Conservation (phyloP, 768 basidiomycete species). For the Amanita subjunquillea region DNA sequence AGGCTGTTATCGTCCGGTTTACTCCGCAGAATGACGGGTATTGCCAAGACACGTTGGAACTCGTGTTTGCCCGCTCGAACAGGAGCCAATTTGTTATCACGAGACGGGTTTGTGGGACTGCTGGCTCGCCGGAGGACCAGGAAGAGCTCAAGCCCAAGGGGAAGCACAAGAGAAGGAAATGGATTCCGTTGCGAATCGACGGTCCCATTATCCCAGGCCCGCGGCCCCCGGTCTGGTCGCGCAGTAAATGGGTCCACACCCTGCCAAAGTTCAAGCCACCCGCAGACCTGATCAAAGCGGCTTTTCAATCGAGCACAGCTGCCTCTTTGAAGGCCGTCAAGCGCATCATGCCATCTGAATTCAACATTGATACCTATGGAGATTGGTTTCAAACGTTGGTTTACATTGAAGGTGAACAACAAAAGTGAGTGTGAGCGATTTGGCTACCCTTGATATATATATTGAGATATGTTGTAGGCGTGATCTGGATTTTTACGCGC, state of each 20-base stretch:
- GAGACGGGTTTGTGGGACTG: conserved; percentile 31
- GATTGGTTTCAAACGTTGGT: conserved; percentile 34
- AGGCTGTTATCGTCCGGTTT: conserved; percentile 21
- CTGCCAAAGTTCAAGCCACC: conserved; percentile 25
- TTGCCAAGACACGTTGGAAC: conserved; percentile 37
- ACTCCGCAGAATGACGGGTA: conserved; percentile 29
- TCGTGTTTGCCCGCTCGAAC: conserved; percentile 29
- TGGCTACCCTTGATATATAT: conserved; percentile 5
- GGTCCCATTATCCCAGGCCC: conserved; percentile 23
- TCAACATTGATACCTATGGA: conserved; percentile 30
- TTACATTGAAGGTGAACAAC: conserved; percentile 40
- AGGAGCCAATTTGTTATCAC: conserved; percentile 34
- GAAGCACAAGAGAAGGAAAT: conserved; percentile 26
- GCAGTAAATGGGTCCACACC: conserved; percentile 22
- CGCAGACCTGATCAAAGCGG: conserved; percentile 17
- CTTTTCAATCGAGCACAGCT: conserved; percentile 7
- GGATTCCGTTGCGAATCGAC: conserved; percentile 15
- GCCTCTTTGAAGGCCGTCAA: conserved; percentile 12
- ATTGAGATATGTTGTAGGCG: conserved; percentile 14
- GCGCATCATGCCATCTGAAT: conserved; percentile 23
- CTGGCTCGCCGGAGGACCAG: conserved; percentile 40
- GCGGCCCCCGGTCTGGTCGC: conserved; percentile 29
- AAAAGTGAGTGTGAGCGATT: conserved; percentile 21
- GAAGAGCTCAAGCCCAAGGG: conserved; percentile 33
- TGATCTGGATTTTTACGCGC: conserved; percentile 26